Conservation (phyloP, 148 eudicot species). For the Cornus kousa region DNA sequence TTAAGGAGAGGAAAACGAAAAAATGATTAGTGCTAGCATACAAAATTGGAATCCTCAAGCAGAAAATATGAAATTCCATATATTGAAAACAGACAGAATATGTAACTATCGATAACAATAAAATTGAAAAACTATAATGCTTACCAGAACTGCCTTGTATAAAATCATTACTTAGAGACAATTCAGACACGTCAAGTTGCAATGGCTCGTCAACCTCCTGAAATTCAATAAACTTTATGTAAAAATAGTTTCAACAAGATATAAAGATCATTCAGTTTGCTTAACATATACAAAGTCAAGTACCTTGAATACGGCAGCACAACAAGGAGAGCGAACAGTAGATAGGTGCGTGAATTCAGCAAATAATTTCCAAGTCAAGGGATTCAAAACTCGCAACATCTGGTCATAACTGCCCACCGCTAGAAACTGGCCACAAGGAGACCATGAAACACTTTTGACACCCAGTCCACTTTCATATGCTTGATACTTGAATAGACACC, state of each 20-base stretch:
- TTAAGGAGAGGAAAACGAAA: background rate
- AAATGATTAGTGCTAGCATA: background rate
- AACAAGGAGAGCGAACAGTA: constrained; percentile 82
- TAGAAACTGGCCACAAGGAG: constrained; percentile 92
- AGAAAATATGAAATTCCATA: background rate
- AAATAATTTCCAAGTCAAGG: constrained; percentile 92
- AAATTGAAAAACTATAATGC: constrained; percentile 13
- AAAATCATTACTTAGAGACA: constrained; percentile 58
- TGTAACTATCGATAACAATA: background rate
- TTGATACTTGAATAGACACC: constrained; percentile 88
- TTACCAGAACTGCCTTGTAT: constrained; percentile 48
- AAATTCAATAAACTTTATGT: background rate
- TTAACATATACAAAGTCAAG: constrained; percentile 9
- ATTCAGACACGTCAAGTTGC: constrained; percentile 77
- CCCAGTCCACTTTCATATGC: constrained; percentile 99
- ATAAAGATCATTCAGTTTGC: constrained; percentile 3
- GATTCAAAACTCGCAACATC: constrained; percentile 84
- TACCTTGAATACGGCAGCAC: constrained; percentile 90
- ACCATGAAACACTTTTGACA: constrained; percentile 93
- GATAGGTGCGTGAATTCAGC: constrained; percentile 87
- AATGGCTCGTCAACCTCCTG: constrained; percentile 95
- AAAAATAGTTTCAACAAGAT: background rate
- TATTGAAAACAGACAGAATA: background rate
- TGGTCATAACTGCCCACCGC: constrained; percentile 98
- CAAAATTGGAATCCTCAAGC: background rate